These are phyloP conservation scores for Hanseniaspora uvarum DNA, from an alignment of 1,139 yeast species.

Conservation along the genomic window DNA sequence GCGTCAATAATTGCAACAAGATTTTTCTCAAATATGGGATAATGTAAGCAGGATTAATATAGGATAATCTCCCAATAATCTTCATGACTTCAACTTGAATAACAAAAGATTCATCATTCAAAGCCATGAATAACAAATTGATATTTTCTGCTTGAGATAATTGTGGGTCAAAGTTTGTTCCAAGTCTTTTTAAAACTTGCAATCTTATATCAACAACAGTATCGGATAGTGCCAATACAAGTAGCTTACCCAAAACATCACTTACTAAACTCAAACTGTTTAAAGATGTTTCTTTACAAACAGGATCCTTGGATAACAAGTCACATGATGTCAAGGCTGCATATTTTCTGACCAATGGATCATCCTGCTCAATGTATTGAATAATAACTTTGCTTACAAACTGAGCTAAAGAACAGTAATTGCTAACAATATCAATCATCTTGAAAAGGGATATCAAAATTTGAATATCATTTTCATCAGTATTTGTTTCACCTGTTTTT, in stretches of 20 bases:
- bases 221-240: constrained; percentile 84
- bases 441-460: constrained; percentile 34
- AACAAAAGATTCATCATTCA: constrained; percentile 81
- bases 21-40: constrained; percentile 86
- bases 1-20: constrained; percentile 72
- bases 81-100: constrained; percentile 73
- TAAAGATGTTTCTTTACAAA: constrained; percentile 74
- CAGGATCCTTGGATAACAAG: constrained; percentile 70
- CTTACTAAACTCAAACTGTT: constrained; percentile 77
- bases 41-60: constrained; percentile 87
- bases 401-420: constrained; percentile 69
- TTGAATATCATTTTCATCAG: constrained; percentile 28
- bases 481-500: constrained; percentile 37
- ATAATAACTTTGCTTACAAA: constrained; percentile 78
- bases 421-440: constrained; percentile 65
- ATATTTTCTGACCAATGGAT: constrained; percentile 66
- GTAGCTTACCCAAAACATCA: constrained; percentile 67
- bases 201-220: constrained; percentile 73
- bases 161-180: constrained; percentile 76
- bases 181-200: constrained; percentile 64
- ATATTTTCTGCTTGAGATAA: constrained; percentile 89
- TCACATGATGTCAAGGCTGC: constrained; percentile 80
- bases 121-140: constrained; percentile 69
- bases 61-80: constrained; percentile 72
- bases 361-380: constrained; percentile 68